These are phyloP conservation scores for Backusella tuberculispora DNA, from an alignment of 192 early-diverging fungal genomes.

Conservation along the genomic window DNA sequence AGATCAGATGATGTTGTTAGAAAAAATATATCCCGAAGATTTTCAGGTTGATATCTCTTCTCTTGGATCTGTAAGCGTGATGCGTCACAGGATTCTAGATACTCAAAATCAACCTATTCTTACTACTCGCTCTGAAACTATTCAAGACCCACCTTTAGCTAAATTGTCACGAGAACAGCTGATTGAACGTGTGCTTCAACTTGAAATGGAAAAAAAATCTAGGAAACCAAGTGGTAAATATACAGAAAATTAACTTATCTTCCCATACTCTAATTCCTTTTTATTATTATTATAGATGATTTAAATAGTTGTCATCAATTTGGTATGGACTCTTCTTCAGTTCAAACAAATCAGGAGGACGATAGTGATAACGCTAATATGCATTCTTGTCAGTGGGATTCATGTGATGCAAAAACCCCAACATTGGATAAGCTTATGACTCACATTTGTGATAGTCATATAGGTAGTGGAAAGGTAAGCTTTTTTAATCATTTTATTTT, in stretches of 20 bases:
- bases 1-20: constrained; percentile 27
- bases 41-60: neutral
- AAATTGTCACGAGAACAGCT: constrained; percentile 27
- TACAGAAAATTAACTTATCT: neutral
- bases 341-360: neutral
- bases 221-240: neutral
- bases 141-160: constrained; percentile 9
- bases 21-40: constrained; percentile 22
- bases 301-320: neutral
- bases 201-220: constrained; percentile 25
- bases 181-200: constrained; percentile 20
- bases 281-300: neutral
- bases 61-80: neutral
- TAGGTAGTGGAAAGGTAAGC: constrained; percentile 59
- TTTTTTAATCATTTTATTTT: neutral
- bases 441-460: constrained; percentile 55
- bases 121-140: neutral
- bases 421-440: constrained; percentile 40
- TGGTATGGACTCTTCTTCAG: neutral
- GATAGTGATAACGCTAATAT: constrained; percentile 15
- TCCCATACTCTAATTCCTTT: neutral
- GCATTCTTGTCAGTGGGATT: constrained; percentile 26
- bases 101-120: neutral
- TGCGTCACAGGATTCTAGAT: neutral
- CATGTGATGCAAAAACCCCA: constrained; percentile 13